Base-by-base conservation (phyloP, 768 basidiomycete species). In the Gloeophyllum trabeum region DNA sequence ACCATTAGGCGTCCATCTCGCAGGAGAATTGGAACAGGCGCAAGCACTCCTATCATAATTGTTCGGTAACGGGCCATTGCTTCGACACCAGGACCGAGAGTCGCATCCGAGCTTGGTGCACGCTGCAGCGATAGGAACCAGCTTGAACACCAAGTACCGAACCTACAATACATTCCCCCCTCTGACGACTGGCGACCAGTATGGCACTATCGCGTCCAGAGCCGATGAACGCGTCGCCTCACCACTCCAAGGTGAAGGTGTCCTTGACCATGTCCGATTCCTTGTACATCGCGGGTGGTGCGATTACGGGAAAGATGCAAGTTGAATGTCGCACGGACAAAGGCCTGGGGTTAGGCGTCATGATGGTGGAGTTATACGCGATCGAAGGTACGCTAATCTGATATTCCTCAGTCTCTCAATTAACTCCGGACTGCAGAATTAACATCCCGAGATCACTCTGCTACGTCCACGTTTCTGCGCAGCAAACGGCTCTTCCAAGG, bases 151-250 rank as follows among this genome's bases (percentile, higher is more conserved):
- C n/a, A n/a, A n/a, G n/a, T n/a, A n/a, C n/a, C n/a, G n/a, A n/a
- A n/a, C n/a, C n/a, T n/a, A n/a, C n/a, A n/a, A n/a, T n/a, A n/a
- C n/a, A n/a, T n/a, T n/a, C n/a, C n/a, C n/a, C n/a, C n/a, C n/a
- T n/a, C n/a, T n/a, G n/a, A n/a, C n/a, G n/a, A n/a, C 28, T 30
- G 28, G 28, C 36, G 10, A 37, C 36, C 36, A 32, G 10, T 16
- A 37, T 37, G 36, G 36, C 42, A 6, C 62, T 62, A 43, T 59
- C 64, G 14, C 56, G 63, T 36, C 62, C 66, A 4, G 72, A 70
- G 61, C 81, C 82, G 10, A 89, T 89, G 86, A 89, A 90, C 61
- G 79, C 81, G 23, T 75, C 77, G n/a, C 70, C 79, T 1, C 67
- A 80, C 55, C 87, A 89, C 57, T 65, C 84, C 21, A 90, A 87